Base-by-base conservation (phyloP, 2,329 filamentous ascomycete genomes). In the Hymenoscyphus fructigenus region DNA sequence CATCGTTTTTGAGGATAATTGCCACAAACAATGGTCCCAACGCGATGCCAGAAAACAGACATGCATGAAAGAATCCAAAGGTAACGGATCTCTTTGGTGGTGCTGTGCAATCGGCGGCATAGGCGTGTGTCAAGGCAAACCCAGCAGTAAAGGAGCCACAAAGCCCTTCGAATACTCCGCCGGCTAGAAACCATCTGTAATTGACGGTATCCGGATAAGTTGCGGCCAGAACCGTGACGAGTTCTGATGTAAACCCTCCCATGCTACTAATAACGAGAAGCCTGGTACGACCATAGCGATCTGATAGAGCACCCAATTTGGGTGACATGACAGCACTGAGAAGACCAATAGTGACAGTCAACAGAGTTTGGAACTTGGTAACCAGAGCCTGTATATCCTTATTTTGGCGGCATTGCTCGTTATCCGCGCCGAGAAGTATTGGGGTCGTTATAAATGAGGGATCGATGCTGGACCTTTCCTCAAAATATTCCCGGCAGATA, bases 41-140 rank as follows among this genome's bases (percentile, higher is more conserved):
- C 0, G 95, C 94, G 57, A 98, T 86, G n/a, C 95, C 95, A 1
- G 85, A 84, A 76, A 97, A 98, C 9, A 99, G 82, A 70, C 90
- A 93, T 12, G 92, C 93, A 72, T 98, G 92, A 72, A 98, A 89
- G 75, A 93, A 94, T 6, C 92, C 93, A 76, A 98, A 95, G 4
- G 88, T 87, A 7, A 96, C 90, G 66, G 90, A 91, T 23, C 95
- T 88, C 73, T 86, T 87, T 34, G 91, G 89, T 0, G 93, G 91
- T 3, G 90, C 82, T 0, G 93, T 94, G 77, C 92, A 97, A 77
- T 99, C 95, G 50, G 92, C 89, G 14, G 91, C 89, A 77, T 98
- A 99, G 0, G 94, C 92, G 76, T 96, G 89, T 26, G 87, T 88
- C 23, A 89, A 80, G 57, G 90, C 88, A 81, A 90, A 90, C 32